Conservation (phyloP, 305 asterid species). For the Fraxinus nigra region DNA sequence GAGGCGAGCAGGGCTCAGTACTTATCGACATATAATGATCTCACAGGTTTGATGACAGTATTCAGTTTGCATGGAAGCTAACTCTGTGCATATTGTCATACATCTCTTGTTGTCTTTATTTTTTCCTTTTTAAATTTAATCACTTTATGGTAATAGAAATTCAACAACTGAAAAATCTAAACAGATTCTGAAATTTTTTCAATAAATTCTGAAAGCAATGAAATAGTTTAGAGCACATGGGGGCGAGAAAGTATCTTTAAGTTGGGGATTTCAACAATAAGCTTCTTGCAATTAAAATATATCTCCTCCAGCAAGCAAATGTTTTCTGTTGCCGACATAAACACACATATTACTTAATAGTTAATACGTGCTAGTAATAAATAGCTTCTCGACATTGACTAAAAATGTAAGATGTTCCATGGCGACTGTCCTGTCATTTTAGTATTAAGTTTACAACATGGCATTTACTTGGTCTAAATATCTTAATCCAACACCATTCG, state of each 20-base stretch:
- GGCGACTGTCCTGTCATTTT: background rate
- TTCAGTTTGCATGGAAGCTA: conserved; percentile 4
- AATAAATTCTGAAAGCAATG: background rate
- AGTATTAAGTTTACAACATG: background rate
- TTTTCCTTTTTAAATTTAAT: background rate
- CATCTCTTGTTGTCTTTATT: background rate
- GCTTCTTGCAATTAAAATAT: background rate
- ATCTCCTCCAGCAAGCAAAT: background rate
- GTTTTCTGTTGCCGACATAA: background rate
- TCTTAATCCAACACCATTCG: background rate
- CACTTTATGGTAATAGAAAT: background rate
- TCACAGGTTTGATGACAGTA: conserved; percentile 45
- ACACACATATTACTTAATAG: background rate
- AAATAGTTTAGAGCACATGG: background rate
- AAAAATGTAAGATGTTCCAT: background rate
- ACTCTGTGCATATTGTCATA: background rate
- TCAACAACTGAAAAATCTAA: background rate
- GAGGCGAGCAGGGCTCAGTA: conserved; percentile 82
- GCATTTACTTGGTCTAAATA: background rate
- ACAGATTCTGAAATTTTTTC: background rate
- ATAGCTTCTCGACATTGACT: background rate
- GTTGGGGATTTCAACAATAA: background rate
- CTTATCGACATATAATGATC: conserved; percentile 60
- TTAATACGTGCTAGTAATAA: background rate
- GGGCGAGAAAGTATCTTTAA: background rate